These are phyloP conservation scores for Puccinia coronata DNA, from an alignment of 1,284 basidiomycete genomes.

Conservation along the genomic window DNA sequence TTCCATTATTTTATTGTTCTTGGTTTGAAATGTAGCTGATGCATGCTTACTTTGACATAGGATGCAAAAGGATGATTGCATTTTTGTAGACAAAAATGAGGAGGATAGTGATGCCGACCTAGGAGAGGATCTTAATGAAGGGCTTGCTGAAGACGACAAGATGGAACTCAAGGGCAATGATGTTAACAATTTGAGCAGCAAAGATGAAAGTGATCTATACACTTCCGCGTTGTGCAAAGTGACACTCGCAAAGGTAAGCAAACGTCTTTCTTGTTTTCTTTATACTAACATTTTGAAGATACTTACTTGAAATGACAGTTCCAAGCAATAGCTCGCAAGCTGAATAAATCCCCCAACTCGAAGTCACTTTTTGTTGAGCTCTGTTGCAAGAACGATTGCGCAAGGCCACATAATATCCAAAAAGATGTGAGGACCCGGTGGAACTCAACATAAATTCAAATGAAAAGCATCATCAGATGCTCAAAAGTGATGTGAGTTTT, in stretches of 20 bases:
- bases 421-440: too few species aligned
- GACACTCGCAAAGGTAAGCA: not conserved
- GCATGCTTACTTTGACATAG: not conserved
- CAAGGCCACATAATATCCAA: not conserved
- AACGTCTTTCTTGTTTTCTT: not conserved
- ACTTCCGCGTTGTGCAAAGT: not conserved
- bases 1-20: not conserved
- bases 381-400: not conserved
- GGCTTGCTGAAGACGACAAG: not conserved
- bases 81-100: not conserved
- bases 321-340: not conserved
- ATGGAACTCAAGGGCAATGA: not conserved
- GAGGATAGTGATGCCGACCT: not conserved
- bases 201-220: not conserved
- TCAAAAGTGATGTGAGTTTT: not conserved
- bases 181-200: not conserved
- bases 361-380: not conserved
- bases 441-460: too few species aligned
- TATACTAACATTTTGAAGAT: not conserved
- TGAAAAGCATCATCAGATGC: not conserved
- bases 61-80: not conserved
- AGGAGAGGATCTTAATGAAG: not conserved
- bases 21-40: not conserved
- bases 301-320: not conserved
- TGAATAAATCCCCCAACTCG: constrained; percentile 8